A percentile compares a stretch with the other conserved stretches of the same genome.
phyloP scores from a whole-genome alignment of 305 asterid genomes.

The Rubia tinctorum region DNA sequence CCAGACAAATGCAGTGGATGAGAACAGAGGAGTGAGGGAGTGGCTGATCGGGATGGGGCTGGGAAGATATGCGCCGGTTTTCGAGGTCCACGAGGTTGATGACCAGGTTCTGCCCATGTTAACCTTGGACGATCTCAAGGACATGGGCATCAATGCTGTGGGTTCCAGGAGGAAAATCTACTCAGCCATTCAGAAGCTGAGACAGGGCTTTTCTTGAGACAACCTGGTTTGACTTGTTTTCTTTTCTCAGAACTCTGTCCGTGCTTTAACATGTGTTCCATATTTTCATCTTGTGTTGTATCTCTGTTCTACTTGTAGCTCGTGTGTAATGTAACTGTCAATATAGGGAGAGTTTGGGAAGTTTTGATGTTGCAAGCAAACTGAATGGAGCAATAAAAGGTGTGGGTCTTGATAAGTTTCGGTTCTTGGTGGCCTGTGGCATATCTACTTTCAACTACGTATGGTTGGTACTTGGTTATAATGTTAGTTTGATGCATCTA shows the following conservation, averaged over 20 bases:
- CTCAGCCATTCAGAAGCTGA: slow-evolving; percentile 63
- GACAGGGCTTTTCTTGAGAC: slow-evolving; percentile 63
- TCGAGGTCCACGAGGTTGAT: slow-evolving; percentile 92
- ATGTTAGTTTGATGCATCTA: neutral
- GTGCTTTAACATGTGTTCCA: slow-evolving; percentile 20
- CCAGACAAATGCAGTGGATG: slow-evolving; percentile 46
- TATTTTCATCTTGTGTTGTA: slow-evolving; percentile 24
- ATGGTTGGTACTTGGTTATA: neutral
- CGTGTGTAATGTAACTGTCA: slow-evolving; percentile 31
- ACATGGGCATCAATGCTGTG: slow-evolving; percentile 92
- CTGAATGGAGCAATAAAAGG: neutral
- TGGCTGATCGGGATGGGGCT: slow-evolving; percentile 85
- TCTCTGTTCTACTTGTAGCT: slow-evolving; percentile 14
- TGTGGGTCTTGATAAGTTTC: neutral
- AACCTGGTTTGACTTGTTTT: slow-evolving; percentile 15
- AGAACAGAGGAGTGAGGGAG: slow-evolving; percentile 60
- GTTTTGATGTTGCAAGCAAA: slow-evolving; percentile 10
- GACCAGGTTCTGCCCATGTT: slow-evolving; percentile 85
- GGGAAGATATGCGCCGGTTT: slow-evolving; percentile 72
- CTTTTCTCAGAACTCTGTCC: slow-evolving; percentile 17
- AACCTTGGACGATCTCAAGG: slow-evolving; percentile 93
- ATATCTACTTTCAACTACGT: neutral
- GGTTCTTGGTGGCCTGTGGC: neutral
- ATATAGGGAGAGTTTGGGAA: slow-evolving; percentile 32
- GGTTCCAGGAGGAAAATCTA: slow-evolving; percentile 92